These are phyloP conservation scores for Aspergillus baeticus DNA, from an alignment of 495 filamentous ascomycete genomes.

Conservation along the genomic window DNA sequence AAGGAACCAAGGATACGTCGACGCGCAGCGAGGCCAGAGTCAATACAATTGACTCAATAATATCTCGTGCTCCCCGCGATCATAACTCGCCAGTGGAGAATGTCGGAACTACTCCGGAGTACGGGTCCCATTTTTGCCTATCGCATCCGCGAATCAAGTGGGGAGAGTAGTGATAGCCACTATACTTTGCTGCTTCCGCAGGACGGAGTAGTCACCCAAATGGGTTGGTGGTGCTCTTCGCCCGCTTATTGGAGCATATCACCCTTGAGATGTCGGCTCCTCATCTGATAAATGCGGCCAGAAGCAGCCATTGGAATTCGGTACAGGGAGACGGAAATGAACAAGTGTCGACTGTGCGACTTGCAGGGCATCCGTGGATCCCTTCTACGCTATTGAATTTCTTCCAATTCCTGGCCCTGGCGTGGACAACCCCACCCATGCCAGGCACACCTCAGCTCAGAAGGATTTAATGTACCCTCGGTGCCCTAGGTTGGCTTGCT, in stretches of 20 bases:
- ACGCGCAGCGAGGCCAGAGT: too few relatives aligned
- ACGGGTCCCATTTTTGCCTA: too few relatives aligned
- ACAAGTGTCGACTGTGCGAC: not conserved
- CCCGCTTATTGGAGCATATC: constrained; percentile 10
- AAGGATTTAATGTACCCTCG: not conserved
- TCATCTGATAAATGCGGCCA: not conserved
- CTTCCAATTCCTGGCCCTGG: constrained; percentile 1
- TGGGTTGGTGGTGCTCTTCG: too few relatives aligned
- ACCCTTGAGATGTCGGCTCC: not conserved
- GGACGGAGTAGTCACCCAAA: too few relatives aligned
- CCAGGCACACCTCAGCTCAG: not conserved
- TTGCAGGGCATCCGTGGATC: not conserved
- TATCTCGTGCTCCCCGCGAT: not conserved
- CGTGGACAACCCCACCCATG: not conserved
- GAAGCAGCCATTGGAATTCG: not conserved
- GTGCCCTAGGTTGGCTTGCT: not conserved
- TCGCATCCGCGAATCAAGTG: too few relatives aligned
- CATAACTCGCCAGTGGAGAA: too few relatives aligned
- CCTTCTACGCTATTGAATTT: constrained; percentile 1
- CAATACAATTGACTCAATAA: too few relatives aligned
- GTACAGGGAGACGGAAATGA: not conserved
- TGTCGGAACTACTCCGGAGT: too few relatives aligned
- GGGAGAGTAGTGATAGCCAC: too few relatives aligned
- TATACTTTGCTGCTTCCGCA: too few relatives aligned
- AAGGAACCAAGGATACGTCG: too few relatives aligned